phyloP scores from a whole-genome alignment of 108 stramenopile genomes.

The Epithemia pelagica region DNA sequence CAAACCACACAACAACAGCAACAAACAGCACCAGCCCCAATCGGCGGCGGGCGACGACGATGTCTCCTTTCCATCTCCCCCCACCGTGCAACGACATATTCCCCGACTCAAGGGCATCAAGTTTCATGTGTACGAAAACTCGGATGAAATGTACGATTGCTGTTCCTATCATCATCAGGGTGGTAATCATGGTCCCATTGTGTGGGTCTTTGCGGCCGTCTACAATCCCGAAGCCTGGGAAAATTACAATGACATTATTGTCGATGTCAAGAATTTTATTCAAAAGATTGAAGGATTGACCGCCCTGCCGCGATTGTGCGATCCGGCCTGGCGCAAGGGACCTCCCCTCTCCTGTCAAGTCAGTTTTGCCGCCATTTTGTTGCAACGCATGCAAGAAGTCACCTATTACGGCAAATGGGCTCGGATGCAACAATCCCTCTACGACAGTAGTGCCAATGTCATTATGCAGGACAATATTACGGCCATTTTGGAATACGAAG shows the following conservation, averaged over 20 bases:
- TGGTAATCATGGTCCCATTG: constrained; percentile 3
- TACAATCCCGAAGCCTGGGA: constrained; percentile 26
- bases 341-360: constrained; percentile 33
- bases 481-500: constrained; percentile 25
- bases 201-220: constrained; percentile 59
- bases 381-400: constrained; percentile 62
- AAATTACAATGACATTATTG: not conserved
- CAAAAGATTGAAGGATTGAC: constrained; percentile 57
- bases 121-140: constrained; percentile 43
- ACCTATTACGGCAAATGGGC: constrained; percentile 36
- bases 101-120: constrained; percentile 41
- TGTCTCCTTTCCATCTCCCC: not conserved
- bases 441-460: constrained; percentile 29
- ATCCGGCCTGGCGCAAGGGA: constrained; percentile 42
- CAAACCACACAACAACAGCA: not conserved
- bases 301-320: constrained; percentile 32
- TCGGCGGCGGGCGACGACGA: not conserved
- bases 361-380: constrained; percentile 56
- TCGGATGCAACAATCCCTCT: constrained; percentile 41
- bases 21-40: not conserved
- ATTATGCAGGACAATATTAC: constrained; percentile 63
- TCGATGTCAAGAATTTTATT: constrained; percentile 44
- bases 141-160: constrained; percentile 17
- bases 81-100: not conserved
- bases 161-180: not conserved